Conservation (phyloP, 192 early-diverging fungal species). For the Chytriomyces sp. region DNA sequence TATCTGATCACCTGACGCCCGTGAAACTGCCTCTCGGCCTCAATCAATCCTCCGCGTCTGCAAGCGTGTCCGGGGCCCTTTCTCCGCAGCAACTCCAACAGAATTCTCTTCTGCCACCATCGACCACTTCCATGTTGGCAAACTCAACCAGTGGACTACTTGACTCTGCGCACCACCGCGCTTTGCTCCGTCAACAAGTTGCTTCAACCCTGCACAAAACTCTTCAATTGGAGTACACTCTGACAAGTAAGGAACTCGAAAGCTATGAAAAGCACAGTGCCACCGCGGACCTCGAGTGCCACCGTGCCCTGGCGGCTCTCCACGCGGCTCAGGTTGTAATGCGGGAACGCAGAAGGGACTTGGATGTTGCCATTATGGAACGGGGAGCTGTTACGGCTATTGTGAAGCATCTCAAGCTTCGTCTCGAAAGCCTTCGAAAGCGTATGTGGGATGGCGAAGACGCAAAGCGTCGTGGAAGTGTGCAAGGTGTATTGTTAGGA, state of each 20-base stretch:
- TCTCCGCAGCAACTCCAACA: no score
- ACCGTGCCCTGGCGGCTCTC: slow-evolving; percentile 12
- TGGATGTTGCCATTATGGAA: slow-evolving; percentile 27
- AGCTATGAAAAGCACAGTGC: slow-evolving; percentile 26
- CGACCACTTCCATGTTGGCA: no score
- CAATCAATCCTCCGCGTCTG: no score
- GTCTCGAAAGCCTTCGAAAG: slow-evolving; percentile 20
- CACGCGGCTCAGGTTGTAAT: slow-evolving; percentile 19
- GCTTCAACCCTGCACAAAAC: slow-evolving; percentile 35
- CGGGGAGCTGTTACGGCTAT: slow-evolving; percentile 15
- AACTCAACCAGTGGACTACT: no score
- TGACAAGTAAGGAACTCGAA: slow-evolving; percentile 24
- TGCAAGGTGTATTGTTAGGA: not conserved
- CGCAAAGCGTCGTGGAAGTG: not conserved
- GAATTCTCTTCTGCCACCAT: no score
- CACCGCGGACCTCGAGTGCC: slow-evolving; percentile 10
- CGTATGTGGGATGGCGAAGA: slow-evolving; percentile 31
- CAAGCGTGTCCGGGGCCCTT: no score
- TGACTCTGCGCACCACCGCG: not conserved
- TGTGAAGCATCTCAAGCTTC: slow-evolving; percentile 1
- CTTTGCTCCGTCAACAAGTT: slow-evolving; percentile 24
- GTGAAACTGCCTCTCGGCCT: no score
- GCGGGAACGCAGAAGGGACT: slow-evolving; percentile 20
- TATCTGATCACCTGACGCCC: no score
- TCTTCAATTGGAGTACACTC: slow-evolving; percentile 28